Evolutionary conservation across 495 filamentous ascomycete genomes (phyloP).

Genomic region (Aspergillus sclerotiicarbonarius): DNA sequence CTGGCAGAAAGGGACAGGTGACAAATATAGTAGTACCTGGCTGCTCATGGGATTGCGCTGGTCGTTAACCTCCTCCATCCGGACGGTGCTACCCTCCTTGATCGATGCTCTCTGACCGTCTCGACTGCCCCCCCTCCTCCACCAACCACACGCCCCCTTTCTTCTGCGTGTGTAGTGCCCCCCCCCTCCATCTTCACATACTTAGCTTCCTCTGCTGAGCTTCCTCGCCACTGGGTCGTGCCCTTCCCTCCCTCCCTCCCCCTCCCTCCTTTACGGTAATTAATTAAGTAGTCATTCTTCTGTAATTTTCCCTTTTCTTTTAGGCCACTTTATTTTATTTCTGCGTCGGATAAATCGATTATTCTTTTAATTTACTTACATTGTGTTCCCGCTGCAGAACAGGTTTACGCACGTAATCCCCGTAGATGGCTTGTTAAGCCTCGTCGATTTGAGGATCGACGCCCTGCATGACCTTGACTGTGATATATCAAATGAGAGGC

Average conservation of each 20-base stretch:
- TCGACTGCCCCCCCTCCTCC: conserved; percentile 9
- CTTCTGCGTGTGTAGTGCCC: conserved; percentile 1
- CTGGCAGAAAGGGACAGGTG: conserved; percentile 31
- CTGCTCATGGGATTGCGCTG: conserved; percentile 31
- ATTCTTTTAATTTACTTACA: conserved; percentile 6
- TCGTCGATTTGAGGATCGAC: conserved; percentile 36
- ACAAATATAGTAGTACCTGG: conserved; percentile 35
- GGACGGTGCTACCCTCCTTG: conserved; percentile 27
- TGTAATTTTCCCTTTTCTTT: conserved; percentile 6
- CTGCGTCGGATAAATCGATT: background rate
- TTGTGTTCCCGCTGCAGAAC: conserved; percentile 10
- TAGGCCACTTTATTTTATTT: conserved; percentile 17
- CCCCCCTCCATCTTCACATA: conserved; percentile 15
- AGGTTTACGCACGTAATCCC: conserved; percentile 19
- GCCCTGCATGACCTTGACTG: conserved; percentile 49
- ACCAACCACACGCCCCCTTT: conserved; percentile 11
- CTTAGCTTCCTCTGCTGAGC: conserved; percentile 7
- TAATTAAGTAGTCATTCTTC: conserved; percentile 13
- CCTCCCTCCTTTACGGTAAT: conserved; percentile 25
- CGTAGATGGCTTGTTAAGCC: conserved; percentile 22
- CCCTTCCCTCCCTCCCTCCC: background rate
- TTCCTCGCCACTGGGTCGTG: conserved; percentile 16
- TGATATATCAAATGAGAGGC: conserved; percentile 56
- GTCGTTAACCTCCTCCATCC: conserved; percentile 21
- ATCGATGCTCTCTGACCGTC: conserved; percentile 12